A percentile compares a stretch with the other conserved stretches of the same genome.
Evolutionary conservation across 768 basidiomycete species (phyloP).

Genomic region (Tricholoma hemisulphureum): DNA sequence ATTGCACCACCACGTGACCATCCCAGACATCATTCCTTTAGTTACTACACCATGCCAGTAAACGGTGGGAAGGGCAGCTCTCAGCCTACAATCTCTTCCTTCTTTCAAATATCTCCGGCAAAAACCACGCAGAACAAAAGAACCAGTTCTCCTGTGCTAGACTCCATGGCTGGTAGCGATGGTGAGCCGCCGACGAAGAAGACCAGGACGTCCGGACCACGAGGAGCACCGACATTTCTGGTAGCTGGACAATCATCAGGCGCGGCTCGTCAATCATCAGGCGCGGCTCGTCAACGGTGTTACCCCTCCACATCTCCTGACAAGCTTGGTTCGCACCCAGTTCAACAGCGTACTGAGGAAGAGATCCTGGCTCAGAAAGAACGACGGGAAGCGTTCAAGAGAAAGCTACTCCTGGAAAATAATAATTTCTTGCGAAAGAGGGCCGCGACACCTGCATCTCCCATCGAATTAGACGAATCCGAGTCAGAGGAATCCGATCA

Average conservation of each 20-base stretch:
- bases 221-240: background rate
- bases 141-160: slow-evolving; percentile 30
- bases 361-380: slow-evolving; percentile 23
- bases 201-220: slow-evolving; percentile 16
- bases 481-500: slow-evolving; percentile 42
- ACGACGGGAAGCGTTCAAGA: slow-evolving; percentile 46
- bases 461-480: slow-evolving; percentile 21
- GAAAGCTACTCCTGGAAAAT: slow-evolving; percentile 49
- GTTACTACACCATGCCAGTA: slow-evolving; percentile 9
- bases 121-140: slow-evolving; percentile 9
- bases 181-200: slow-evolving; percentile 31
- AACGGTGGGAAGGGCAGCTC: slow-evolving; percentile 9
- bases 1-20: slow-evolving; percentile 24
- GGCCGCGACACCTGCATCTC: slow-evolving; percentile 15
- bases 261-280: slow-evolving; percentile 21
- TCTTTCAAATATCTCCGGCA: slow-evolving; percentile 28
- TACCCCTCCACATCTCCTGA: slow-evolving; percentile 38
- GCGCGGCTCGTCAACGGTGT: slow-evolving; percentile 42
- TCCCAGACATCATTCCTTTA: background rate
- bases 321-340: slow-evolving; percentile 12
- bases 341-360: slow-evolving; percentile 13
- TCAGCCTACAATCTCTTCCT: slow-evolving; percentile 41
- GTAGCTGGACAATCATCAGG: slow-evolving; percentile 10
- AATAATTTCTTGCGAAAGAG: slow-evolving; percentile 32
- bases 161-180: slow-evolving; percentile 49